Percentiles rank a stretch among this genome's conserved stretches.
phyloP scores from a whole-genome alignment of 768 basidiomycete species.

The Cystobasidium onofrii region DNA sequence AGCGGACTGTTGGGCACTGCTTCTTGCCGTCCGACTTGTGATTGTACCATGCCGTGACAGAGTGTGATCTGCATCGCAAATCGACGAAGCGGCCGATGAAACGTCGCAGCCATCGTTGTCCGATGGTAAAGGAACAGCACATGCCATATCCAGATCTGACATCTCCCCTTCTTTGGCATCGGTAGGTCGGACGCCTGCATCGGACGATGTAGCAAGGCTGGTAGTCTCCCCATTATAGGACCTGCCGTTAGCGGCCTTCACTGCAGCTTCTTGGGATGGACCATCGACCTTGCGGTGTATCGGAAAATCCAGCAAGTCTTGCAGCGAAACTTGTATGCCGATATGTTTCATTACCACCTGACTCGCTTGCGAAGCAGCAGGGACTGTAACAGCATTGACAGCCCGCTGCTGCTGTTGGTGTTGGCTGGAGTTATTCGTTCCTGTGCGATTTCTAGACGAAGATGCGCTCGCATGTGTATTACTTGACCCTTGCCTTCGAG shows the following conservation, averaged over 20 bases:
- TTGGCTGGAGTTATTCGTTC: neutral
- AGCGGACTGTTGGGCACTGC: neutral
- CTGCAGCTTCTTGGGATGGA: neutral
- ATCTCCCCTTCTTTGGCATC: neutral
- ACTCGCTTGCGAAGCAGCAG: neutral
- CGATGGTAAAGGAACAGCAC: neutral
- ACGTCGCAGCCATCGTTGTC: neutral
- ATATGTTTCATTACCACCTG: neutral
- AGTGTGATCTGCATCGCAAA: neutral
- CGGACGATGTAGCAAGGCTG: neutral
- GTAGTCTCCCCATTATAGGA: neutral
- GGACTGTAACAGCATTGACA: neutral
- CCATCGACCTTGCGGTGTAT: neutral
- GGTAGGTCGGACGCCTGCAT: neutral
- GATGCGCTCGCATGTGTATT: neutral
- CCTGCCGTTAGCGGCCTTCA: neutral
- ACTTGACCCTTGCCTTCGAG: neutral
- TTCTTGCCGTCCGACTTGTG: neutral
- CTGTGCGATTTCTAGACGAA: neutral
- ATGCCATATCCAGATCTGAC: neutral
- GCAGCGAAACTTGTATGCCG: neutral
- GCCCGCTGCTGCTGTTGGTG: neutral
- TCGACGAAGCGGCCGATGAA: neutral
- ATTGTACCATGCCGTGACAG: neutral
- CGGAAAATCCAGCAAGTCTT: neutral